phyloP scores from a whole-genome alignment of 345 rosid species.

The Citrus glauca region DNA sequence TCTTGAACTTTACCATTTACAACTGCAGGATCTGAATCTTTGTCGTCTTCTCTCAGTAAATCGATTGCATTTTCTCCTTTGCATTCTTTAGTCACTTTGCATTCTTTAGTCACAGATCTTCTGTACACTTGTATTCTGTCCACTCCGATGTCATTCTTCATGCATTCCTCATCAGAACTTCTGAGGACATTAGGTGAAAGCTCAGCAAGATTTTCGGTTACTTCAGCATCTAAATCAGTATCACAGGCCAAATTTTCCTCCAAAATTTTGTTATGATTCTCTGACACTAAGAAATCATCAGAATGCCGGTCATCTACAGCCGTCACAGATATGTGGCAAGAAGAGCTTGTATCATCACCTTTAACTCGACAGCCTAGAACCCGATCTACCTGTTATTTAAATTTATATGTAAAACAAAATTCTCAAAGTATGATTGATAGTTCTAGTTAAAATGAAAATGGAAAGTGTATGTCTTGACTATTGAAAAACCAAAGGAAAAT shows the following conservation, averaged over 20 bases:
- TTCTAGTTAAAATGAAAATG: not conserved
- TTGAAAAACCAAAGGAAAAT: not conserved
- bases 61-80: conserved; percentile 30
- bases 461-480: not conserved
- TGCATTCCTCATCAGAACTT: conserved; percentile 39
- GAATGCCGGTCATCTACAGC: conserved; percentile 41
- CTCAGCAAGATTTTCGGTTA: conserved; percentile 36
- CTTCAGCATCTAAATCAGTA: conserved; percentile 32
- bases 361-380: conserved; percentile 87
- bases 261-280: conserved; percentile 33
- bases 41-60: conserved; percentile 18
- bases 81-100: conserved; percentile 37
- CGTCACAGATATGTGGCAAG: conserved; percentile 13
- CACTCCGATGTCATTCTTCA: conserved; percentile 31
- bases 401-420: not conserved
- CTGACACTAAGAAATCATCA: conserved; percentile 40
- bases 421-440: not conserved
- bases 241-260: conserved; percentile 41
- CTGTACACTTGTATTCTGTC: conserved; percentile 34
- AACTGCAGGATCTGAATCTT: conserved; percentile 27
- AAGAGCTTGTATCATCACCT: conserved; percentile 42
- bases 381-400: conserved; percentile 71
- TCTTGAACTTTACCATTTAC: conserved; percentile 38
- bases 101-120: conserved; percentile 39
- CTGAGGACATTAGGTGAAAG: conserved; percentile 21